These are phyloP conservation scores for Bipolaris sorokiniana DNA, from an alignment of 2,329 filamentous ascomycete species.

Conservation along the genomic window DNA sequence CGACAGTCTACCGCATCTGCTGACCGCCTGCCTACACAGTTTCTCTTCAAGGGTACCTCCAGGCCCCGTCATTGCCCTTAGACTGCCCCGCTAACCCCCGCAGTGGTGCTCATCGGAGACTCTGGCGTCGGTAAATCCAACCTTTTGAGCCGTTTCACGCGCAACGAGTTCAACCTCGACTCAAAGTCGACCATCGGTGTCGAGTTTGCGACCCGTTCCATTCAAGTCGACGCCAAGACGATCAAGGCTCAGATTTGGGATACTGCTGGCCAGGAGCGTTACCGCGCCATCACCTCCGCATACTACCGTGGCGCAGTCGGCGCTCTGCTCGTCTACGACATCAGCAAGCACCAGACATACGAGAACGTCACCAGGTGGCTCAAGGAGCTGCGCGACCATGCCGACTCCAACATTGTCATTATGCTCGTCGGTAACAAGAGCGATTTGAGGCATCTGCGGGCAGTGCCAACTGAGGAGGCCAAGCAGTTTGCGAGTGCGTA, in stretches of 20 bases:
- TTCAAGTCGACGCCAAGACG: slow-evolving; percentile 98
- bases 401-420: slow-evolving; percentile 98
- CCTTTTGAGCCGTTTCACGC: slow-evolving; percentile 97
- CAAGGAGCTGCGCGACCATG: slow-evolving; percentile 97
- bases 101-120: slow-evolving; percentile 98
- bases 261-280: slow-evolving; percentile 97
- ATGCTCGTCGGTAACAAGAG: slow-evolving; percentile 99
- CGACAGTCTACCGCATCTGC: slow-evolving; percentile 26
- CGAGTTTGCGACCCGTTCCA: slow-evolving; percentile 97
- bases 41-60: slow-evolving; percentile 92
- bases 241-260: slow-evolving; percentile 99
- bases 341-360: slow-evolving; percentile 99
- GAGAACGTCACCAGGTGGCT: slow-evolving; percentile 99
- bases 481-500: slow-evolving; percentile 92
- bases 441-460: slow-evolving; percentile 97
- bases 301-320: slow-evolving; percentile 99
- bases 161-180: slow-evolving; percentile 99
- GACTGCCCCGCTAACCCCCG: slow-evolving; percentile 39
- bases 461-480: slow-evolving; percentile 96
- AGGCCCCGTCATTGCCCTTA: slow-evolving; percentile 3
- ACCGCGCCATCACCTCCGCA: slow-evolving; percentile 97
- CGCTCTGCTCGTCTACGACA: slow-evolving; percentile 97
- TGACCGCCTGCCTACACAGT: slow-evolving; percentile 62
- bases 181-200: slow-evolving; percentile 99
- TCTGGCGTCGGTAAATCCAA: slow-evolving; percentile 99